These are phyloP conservation scores for Sporothrix luriei DNA, from an alignment of 2,329 filamentous ascomycete genomes.

Conservation along the genomic window DNA sequence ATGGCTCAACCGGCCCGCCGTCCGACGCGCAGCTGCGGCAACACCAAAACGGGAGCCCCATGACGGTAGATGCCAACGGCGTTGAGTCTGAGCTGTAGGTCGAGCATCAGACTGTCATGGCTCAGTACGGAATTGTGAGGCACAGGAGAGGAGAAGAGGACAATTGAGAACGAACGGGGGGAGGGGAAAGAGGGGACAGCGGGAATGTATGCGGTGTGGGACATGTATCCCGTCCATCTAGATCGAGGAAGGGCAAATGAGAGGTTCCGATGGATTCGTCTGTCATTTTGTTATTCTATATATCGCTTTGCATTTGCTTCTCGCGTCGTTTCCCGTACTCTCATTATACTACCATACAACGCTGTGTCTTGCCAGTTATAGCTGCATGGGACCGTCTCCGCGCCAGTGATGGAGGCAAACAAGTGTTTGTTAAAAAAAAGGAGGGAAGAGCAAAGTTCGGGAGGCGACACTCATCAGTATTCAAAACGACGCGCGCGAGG, in stretches of 20 bases:
- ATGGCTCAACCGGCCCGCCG: constrained; percentile 42
- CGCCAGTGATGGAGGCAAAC: background rate
- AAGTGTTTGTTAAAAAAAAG: background rate
- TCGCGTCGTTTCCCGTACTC: constrained; percentile 1
- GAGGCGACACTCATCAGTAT: background rate
- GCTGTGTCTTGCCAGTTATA: background rate
- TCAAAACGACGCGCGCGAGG: background rate
- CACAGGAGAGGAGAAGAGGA: background rate
- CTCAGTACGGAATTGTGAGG: background rate
- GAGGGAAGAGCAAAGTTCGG: too few relatives aligned
- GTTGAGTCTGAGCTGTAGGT: constrained; percentile 58
- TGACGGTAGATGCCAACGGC: constrained; percentile 59
- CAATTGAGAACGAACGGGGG: too few relatives aligned
- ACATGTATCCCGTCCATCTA: background rate
- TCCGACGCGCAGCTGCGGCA: constrained; percentile 44
- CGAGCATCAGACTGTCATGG: background rate
- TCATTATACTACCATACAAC: constrained; percentile 19
- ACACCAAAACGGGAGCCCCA: constrained; percentile 59
- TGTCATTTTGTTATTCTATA: background rate
- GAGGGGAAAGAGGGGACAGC: background rate
- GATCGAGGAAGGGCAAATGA: constrained; percentile 17
- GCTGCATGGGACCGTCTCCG: background rate
- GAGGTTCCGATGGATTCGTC: background rate
- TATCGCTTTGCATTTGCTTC: constrained; percentile 4
- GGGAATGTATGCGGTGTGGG: background rate